Evolutionary conservation across 2,329 filamentous ascomycete species (phyloP), one percentile per base, ranked within the genome.

Genomic region (Fusarium musae): DNA sequence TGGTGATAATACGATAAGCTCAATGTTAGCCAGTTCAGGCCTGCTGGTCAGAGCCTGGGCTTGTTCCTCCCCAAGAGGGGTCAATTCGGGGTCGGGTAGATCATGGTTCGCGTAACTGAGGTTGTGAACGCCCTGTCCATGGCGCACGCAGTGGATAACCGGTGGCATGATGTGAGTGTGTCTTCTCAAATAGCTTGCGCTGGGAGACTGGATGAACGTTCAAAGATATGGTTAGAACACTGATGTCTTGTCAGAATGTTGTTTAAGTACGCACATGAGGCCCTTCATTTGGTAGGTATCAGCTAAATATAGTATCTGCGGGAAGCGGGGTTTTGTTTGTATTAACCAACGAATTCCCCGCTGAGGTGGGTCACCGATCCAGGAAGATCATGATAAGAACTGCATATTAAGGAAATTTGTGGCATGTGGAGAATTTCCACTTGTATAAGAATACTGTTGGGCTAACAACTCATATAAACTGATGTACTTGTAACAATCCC

Each of bases 121-220:
- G 7, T 63, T 63, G 3, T 63, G 37, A 32, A 61, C 43, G 23
- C 54, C 60, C 9, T 63, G 60, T 1, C 60, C 60, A 15, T 63
- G 43, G 36, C 60, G 60, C 3, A 63, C 37, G 10, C 23, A 32
- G 36, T 63, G 60, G 6, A 63, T 61, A 5, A 50, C 37, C 2
- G 54, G 54, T 26, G 54, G 6, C 60, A 61, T 43, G 4, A 9
- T 5, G 12, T 28, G 13, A 21, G 17, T 21, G 5, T 46, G 9
- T 46, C 17, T 46, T 46, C 8, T 28, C 8, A 28, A 28, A 28
- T 28, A 21, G 11, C 7, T 7, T 28, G 5, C 23, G 17, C 6
- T 28, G 5, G 43, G 3, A 15, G 43, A 15, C 5, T 21, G 17
- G 8, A 2, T 7, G 17, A 7, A 28, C 15, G 17, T 7, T 15